These are phyloP conservation scores for Pachysandra terminalis DNA, from an alignment of 164 flowering plant species.

Conservation along the genomic window DNA sequence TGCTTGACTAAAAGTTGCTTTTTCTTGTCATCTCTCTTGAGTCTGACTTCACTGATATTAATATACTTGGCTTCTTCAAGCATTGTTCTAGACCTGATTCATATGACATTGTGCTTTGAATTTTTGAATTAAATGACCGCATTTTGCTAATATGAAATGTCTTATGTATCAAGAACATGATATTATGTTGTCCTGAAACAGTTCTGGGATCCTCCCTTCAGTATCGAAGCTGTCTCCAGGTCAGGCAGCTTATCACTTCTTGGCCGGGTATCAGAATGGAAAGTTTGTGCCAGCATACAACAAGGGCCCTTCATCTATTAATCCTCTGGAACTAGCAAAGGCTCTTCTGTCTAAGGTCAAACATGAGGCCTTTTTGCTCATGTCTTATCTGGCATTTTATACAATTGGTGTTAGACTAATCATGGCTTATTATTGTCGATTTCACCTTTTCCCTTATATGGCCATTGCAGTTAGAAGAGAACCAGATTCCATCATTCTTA, in stretches of 20 bases:
- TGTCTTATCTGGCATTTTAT: not conserved
- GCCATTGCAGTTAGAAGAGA: slow-evolving; percentile 40
- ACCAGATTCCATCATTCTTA: slow-evolving; percentile 36
- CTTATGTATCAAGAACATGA: not conserved
- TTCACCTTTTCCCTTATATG: slow-evolving; percentile 1
- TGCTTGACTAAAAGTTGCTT: too few relatives aligned
- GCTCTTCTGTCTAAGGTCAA: slow-evolving; percentile 37
- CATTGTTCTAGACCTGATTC: not conserved
- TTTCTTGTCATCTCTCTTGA: not conserved
- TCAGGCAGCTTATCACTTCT: slow-evolving; percentile 60
- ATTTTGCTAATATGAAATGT: not conserved
- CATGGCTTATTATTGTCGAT: not conserved
- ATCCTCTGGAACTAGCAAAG: slow-evolving; percentile 46
- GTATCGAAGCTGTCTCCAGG: slow-evolving; percentile 49
- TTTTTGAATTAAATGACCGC: not conserved
- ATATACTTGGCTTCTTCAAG: too few relatives aligned
- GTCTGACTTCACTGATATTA: too few relatives aligned
- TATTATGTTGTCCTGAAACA: slow-evolving; percentile 20
- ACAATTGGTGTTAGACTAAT: not conserved
- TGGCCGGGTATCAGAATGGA: slow-evolving; percentile 54
- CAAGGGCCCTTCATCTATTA: slow-evolving; percentile 34
- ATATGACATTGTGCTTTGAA: too few relatives aligned
- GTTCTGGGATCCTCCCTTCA: slow-evolving; percentile 45
- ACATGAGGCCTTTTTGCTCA: not conserved
- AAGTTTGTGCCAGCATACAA: slow-evolving; percentile 44